A percentile compares a stretch with the other conserved stretches of the same genome.
phyloP scores from a whole-genome alignment of 1,139 yeast genomes.

The Pichia sp. region DNA sequence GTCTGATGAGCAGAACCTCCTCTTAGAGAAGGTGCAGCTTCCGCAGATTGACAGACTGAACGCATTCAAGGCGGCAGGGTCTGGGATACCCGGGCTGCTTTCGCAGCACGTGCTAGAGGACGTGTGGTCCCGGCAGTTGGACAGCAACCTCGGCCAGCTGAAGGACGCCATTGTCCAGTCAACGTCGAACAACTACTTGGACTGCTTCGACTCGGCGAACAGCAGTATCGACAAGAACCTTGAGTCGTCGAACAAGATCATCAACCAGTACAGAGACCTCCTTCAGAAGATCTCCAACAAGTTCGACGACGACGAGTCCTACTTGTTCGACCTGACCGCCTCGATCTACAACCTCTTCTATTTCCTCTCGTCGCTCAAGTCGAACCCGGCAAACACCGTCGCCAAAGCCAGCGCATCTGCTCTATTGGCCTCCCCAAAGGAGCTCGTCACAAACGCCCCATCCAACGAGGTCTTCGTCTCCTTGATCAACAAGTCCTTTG shows the following conservation, averaged over 20 bases:
- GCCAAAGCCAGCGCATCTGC: slow-evolving; percentile 31
- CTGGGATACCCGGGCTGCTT: slow-evolving; percentile 43
- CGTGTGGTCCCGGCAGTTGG: slow-evolving; percentile 58
- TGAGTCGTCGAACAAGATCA: slow-evolving; percentile 23
- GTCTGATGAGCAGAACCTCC: not conserved
- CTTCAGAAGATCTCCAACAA: slow-evolving; percentile 41
- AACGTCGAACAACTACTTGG: slow-evolving; percentile 23
- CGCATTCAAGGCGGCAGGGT: slow-evolving; percentile 8
- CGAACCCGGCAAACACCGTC: slow-evolving; percentile 19
- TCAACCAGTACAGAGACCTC: slow-evolving; percentile 35
- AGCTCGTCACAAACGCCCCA: slow-evolving; percentile 19
- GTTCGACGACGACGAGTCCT: slow-evolving; percentile 29
- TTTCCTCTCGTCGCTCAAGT: slow-evolving; percentile 49
- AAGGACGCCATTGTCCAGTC: slow-evolving; percentile 33
- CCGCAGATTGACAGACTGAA: slow-evolving; percentile 25
- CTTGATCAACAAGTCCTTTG: slow-evolving; percentile 50
- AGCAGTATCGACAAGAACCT: slow-evolving; percentile 11
- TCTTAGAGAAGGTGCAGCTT: slow-evolving; percentile 18
- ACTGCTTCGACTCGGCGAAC: slow-evolving; percentile 19
- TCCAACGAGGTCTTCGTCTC: slow-evolving; percentile 33
- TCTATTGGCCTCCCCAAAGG: slow-evolving; percentile 31
- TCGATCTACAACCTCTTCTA: slow-evolving; percentile 56
- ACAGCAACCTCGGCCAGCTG: slow-evolving; percentile 43
- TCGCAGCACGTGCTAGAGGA: slow-evolving; percentile 48
- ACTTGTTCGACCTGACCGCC: slow-evolving; percentile 55